phyloP scores from a whole-genome alignment of 345 rosid genomes.

The Brassica rapa region DNA sequence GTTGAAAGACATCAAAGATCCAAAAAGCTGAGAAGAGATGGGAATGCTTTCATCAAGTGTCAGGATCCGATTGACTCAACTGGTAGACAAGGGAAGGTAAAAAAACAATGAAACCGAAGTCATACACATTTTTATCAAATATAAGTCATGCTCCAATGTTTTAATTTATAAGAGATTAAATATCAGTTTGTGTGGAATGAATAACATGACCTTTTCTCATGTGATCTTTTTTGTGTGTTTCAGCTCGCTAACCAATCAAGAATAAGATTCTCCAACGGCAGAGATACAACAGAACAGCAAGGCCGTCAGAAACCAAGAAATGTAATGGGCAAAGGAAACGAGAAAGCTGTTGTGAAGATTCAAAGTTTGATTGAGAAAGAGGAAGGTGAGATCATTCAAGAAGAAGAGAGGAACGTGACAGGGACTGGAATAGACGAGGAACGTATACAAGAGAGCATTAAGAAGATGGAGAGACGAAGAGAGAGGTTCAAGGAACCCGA shows the following conservation, averaged over 20 bases:
- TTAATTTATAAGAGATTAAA: background rate
- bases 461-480: slow-evolving; percentile 68
- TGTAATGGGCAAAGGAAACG: slow-evolving; percentile 7
- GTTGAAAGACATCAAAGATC: slow-evolving; percentile 21
- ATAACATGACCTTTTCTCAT: background rate
- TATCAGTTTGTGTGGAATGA: background rate
- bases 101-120: slow-evolving; percentile 23
- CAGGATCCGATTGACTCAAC: slow-evolving; percentile 48
- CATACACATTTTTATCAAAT: background rate
- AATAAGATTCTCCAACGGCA: slow-evolving; percentile 19
- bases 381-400: slow-evolving; percentile 62
- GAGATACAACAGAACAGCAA: slow-evolving; percentile 32
- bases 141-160: background rate
- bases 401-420: slow-evolving; percentile 33
- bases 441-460: slow-evolving; percentile 49
- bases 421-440: slow-evolving; percentile 39
- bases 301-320: slow-evolving; percentile 7
- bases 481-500: slow-evolving; percentile 58
- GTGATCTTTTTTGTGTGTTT: background rate
- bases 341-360: slow-evolving; percentile 30
- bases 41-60: slow-evolving; percentile 40
- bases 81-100: slow-evolving; percentile 68
- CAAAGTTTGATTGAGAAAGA: slow-evolving; percentile 42
- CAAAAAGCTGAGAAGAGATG: slow-evolving; percentile 38
- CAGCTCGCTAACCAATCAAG: slow-evolving; percentile 17